Base-by-base conservation (phyloP, 1,284 basidiomycete genomes). In the Tilletia indica region DNA sequence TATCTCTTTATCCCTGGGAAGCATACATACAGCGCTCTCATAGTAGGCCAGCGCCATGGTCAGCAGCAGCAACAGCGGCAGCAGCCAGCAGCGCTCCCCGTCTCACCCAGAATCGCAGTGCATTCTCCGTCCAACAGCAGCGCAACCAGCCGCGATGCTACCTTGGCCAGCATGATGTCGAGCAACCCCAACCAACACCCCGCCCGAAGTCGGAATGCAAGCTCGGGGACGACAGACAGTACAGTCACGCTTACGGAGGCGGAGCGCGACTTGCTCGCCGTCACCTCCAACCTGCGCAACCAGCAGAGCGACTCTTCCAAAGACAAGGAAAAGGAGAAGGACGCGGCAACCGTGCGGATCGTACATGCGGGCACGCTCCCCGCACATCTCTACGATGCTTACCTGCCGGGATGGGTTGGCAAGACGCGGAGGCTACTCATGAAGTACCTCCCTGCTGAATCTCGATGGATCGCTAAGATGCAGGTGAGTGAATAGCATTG, bases 351-450 rank as follows among this genome's bases (percentile, higher is more conserved):
- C 61, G 56, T 75, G 67, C 71, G 73, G 21, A 74, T 77, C 67
- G 76, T 74, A 56, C 71, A 76, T 67, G 70, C 75, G 21, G 73
- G 68, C 6, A 45, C 31, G 42, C 63, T 71, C 9, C 77, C 77
- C 51, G 77, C 78, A 2, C 78, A 78, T 31, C 72, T 80, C 2
- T 81, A 81, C 74, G 76, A 80, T 66, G 75, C 74, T 3, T 80
- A 79, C 61, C 74, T 80, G 2, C 71, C 78, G 0, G 67, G 68
- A 0, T 73, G 76, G 16, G 68, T 80, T 36, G 79, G 77, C 11
- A 69, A 71, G 39, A 68, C 80, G 0, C 67, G 80, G 9, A 69
- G 77, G 5, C 4, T 69, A 36, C 73, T 81, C 36, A 75, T 81
- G 21, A 56, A 72, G 0, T 70, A 68, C 2, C 51, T 80, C 38